Evolutionary conservation across 2,329 filamentous ascomycete species (phyloP), one percentile per base, ranked within the genome.

Genomic region (Neonectria neomacrospora): DNA sequence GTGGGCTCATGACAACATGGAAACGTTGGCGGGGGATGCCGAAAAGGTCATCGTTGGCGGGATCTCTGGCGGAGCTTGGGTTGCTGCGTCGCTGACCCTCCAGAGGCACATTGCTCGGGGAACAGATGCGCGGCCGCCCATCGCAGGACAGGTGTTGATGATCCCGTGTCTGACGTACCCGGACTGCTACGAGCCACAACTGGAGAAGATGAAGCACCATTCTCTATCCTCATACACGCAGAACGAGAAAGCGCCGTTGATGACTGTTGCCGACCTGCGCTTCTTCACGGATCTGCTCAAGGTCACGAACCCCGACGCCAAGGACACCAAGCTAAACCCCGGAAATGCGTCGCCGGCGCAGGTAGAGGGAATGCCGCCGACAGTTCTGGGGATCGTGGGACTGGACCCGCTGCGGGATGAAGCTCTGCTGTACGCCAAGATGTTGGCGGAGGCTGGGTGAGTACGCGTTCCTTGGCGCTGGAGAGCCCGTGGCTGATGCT

Each of bases 71-170:
- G 84, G 84, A 0, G 80, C 76, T 0, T 78, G 78, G 67, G 61
- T 86, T 2, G 74, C 82, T 1, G 81, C 81, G 0, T 78, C 32
- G 30, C 67, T 85, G n/a, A 68, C 75, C 0, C 66, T 79, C 2
- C 77, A 80, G 42, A 80, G 82, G 67, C 76, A 79, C 42, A 69
- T 78, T 0, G 73, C 71, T 42, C 32, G 45, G 0, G 37, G 53
- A 3, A 48, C 67, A 0, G 67, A 67, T 0, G 61, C 54, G 0
- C 51, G 61, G 1, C 77, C 67, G 55, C 66, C 73, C 1, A 74
- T 86, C 54, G 79, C 80, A 0, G 86, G 86, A 0, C 85, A 87
- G 64, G 75, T 86, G 0, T 69, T 86, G 2, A 82, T 83, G 76
- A 85, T 86, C 11, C 83, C 84, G 0, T 79, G 77, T 5, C 48